Conservation (phyloP, 2,329 filamentous ascomycete species). For the Coniosporium tulheliwenetii region DNA sequence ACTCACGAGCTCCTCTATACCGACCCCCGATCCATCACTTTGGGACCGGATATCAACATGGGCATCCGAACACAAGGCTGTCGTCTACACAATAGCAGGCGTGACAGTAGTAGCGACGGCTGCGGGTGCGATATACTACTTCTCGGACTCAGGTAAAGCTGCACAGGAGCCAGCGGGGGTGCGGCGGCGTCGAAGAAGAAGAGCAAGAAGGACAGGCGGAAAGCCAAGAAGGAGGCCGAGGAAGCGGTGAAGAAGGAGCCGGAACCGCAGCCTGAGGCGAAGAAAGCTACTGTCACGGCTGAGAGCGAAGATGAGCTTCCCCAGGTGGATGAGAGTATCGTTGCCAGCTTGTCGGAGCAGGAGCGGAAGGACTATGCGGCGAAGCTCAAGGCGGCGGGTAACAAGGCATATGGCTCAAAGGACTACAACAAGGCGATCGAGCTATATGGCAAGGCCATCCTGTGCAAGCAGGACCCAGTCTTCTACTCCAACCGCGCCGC, state of each 20-base stretch:
- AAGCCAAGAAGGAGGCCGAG: conserved; percentile 52
- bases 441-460: conserved; percentile 86
- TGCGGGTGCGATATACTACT: conserved; percentile 85
- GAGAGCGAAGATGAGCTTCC: conserved; percentile 29
- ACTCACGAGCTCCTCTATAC: conserved; percentile 22
- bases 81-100: conserved; percentile 92
- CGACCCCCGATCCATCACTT: conserved; percentile 43
- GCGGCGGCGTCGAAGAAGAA: conserved; percentile 45
- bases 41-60: conserved; percentile 86
- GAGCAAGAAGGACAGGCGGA: conserved; percentile 80
- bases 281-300: conserved; percentile 13
- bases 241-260: conserved; percentile 28
- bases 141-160: conserved; percentile 38
- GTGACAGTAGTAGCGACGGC: conserved; percentile 83
- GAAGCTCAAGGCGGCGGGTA: conserved; percentile 88
- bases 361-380: conserved; percentile 75
- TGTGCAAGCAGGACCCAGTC: conserved; percentile 94
- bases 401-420: conserved; percentile 90
- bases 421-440: conserved; percentile 89
- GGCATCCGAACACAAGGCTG: conserved; percentile 89
- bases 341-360: conserved; percentile 32
- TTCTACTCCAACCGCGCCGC: conserved; percentile 98
- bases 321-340: conserved; percentile 30
- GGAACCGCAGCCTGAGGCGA: conserved; percentile 10
- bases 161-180: conserved; percentile 16